Percentiles rank a stretch among this genome's conserved stretches.
Evolutionary conservation across 1,139 yeast genomes (phyloP).

Genomic region (Suhomyces taliae): DNA sequence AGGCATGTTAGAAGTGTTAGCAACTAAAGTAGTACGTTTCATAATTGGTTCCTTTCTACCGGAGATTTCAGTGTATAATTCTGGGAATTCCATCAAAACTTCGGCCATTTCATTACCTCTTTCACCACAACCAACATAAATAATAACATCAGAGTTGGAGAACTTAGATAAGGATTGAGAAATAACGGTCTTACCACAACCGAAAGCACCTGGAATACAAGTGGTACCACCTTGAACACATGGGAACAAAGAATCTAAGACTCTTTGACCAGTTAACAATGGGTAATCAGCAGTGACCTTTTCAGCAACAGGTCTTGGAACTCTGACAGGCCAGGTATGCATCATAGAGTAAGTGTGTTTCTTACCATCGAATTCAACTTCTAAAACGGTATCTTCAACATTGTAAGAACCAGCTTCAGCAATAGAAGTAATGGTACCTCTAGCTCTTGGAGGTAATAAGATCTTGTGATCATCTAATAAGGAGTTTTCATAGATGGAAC

Average conservation of each 20-base stretch:
- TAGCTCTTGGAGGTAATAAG: constrained; percentile 94
- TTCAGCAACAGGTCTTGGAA: constrained; percentile 97
- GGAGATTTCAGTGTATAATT: constrained; percentile 81
- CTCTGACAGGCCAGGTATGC: constrained; percentile 99
- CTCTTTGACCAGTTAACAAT: constrained; percentile 97
- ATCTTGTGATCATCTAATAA: constrained; percentile 89
- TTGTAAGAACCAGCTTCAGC: constrained; percentile 90
- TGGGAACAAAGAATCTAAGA: constrained; percentile 94
- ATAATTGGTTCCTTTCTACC: constrained; percentile 98
- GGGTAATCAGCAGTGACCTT: constrained; percentile 92
- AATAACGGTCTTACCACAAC: constrained; percentile 98
- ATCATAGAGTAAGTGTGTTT: constrained; percentile 83
- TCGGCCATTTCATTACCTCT: constrained; percentile 90
- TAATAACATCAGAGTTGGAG: constrained; percentile 94
- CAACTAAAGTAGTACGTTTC: constrained; percentile 98
- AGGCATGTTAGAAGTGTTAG: constrained; percentile 99
- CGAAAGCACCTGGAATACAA: constrained; percentile 99
- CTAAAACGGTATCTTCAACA: constrained; percentile 84
- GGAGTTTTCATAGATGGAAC: constrained; percentile 91
- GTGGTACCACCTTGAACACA: constrained; percentile 99
- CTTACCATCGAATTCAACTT: constrained; percentile 92
- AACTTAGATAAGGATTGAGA: constrained; percentile 96
- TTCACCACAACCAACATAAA: constrained; percentile 73
- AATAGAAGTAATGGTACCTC: constrained; percentile 91
- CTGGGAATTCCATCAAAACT: constrained; percentile 99